Evolutionary conservation across 2,329 filamentous ascomycete genomes (phyloP), one percentile per base, ranked within the genome.

Genomic region (Trichoderma semiorbis): DNA sequence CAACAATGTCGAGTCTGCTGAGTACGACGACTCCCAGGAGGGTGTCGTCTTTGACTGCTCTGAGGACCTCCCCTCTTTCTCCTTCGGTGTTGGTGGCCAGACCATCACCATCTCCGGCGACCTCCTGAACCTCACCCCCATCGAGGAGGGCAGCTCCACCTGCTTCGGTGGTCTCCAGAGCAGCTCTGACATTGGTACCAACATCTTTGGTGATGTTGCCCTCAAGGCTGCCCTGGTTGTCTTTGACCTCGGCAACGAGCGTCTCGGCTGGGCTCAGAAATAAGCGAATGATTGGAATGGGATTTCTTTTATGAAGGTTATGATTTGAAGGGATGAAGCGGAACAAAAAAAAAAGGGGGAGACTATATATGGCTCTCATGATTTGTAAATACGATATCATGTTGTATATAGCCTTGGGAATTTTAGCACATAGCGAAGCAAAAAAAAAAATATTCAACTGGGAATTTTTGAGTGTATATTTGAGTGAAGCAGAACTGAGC

Each of bases 91-190:
- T 30, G 89, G 88, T 34, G 83, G 83, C 61, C 85, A 85, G 77
- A 85, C 83, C 82, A 88, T 89, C 26, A 85, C 81, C 57, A 82
- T 90, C 32, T 85, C 85, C 61, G 88, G 87, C 3, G 76, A 77
- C n/a, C 83, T 85, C 58, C 84, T 89, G 74, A 85, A 84, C 74
- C 90, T 88, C 74, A 84, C 85, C 1, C 67, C 57, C 39, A 8
- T 36, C 10, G 76, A 81, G 39, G 82, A 82, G 68, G 83, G 83
- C 47, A 63, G 63, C 24, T 32, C 26, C 12, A 87, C 84, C 71
- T 93, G 91, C 83, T 92, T 90, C 74, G 90, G 90, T 73, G 90
- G 90, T 75, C 81, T 93, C 21, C 91, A 93, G 82, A 84, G 86
- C 61, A 89, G 87, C 69, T 82, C 84, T 24, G 71, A 28, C 18